These are phyloP conservation scores for Delonix regia DNA, from an alignment of 306 rosid species.

Conservation along the genomic window DNA sequence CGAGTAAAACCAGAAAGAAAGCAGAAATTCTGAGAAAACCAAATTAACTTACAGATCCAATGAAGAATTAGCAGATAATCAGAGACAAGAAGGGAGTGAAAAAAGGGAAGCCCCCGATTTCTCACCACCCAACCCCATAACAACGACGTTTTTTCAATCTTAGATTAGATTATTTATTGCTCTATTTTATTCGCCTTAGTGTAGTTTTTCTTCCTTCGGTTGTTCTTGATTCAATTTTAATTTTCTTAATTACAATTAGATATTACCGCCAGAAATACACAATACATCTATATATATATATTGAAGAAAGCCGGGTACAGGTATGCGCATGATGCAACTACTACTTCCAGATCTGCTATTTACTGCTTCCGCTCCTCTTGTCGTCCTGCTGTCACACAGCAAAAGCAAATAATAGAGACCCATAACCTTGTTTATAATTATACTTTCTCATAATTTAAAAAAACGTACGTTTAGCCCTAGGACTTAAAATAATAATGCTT, in stretches of 20 bases:
- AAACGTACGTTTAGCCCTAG: too few species aligned
- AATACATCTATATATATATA: too few species aligned
- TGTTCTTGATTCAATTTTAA: background rate
- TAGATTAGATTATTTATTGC: slow-evolving; percentile 5
- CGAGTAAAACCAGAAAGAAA: background rate
- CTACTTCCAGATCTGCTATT: background rate
- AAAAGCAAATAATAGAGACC: background rate
- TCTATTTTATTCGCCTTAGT: background rate
- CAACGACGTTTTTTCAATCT: slow-evolving; percentile 33
- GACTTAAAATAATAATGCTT: too few species aligned
- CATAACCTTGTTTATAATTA: too few species aligned
- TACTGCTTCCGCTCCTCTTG: background rate
- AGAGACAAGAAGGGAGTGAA: slow-evolving; percentile 26
- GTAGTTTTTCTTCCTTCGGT: background rate
- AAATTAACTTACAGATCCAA: slow-evolving; percentile 50
- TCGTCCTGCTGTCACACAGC: background rate
- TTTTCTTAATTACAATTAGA: background rate
- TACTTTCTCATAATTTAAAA: too few species aligned
- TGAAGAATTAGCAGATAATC: slow-evolving; percentile 36
- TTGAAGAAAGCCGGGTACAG: background rate
- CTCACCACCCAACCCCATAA: slow-evolving; percentile 55
- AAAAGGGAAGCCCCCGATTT: slow-evolving; percentile 53
- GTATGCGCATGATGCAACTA: background rate
- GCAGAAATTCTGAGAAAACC: background rate
- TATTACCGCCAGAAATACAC: background rate